A percentile compares a stretch with the other conserved stretches of the same genome.
Conservation (phyloP, 1,139 yeast species). For the Taphrina pruni region DNA sequence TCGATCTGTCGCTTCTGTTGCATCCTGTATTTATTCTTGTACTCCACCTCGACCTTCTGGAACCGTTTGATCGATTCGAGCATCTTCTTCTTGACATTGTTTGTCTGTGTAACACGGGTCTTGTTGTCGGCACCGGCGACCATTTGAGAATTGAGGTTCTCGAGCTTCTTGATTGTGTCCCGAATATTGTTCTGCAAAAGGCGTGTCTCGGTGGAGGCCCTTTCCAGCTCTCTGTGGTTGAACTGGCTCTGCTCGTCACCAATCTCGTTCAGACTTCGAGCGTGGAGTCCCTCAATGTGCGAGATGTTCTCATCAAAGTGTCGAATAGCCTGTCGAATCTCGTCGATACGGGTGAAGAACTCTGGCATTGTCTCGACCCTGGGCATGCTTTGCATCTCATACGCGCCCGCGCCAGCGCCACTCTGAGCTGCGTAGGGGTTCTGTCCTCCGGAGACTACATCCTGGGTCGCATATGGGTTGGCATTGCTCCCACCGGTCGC, state of each 20-base stretch:
- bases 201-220: constrained; percentile 76
- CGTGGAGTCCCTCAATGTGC: constrained; percentile 80
- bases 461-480: constrained; percentile 21
- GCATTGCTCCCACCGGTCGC: constrained; percentile 21
- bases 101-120: constrained; percentile 88
- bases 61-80: constrained; percentile 84
- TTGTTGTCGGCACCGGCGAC: constrained; percentile 58
- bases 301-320: constrained; percentile 79
- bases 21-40: constrained; percentile 79
- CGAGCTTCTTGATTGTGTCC: constrained; percentile 75
- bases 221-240: constrained; percentile 76
- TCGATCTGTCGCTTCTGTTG: constrained; percentile 93
- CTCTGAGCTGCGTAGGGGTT: constrained; percentile 31
- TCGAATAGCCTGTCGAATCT: constrained; percentile 77
- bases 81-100: constrained; percentile 83
- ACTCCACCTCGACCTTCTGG: constrained; percentile 83
- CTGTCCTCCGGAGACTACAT: not conserved
- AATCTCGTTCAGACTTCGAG: constrained; percentile 81
- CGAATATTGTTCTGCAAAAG: constrained; percentile 77
- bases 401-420: constrained; percentile 18
- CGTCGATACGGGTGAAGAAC: constrained; percentile 63
- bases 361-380: constrained; percentile 33
- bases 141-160: constrained; percentile 63
- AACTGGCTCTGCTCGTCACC: constrained; percentile 73
- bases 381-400: constrained; percentile 37